A percentile compares a stretch with the other conserved stretches of the same genome.
Conservation (phyloP, 169 alveolate genomes). For the Babesia divergens region DNA sequence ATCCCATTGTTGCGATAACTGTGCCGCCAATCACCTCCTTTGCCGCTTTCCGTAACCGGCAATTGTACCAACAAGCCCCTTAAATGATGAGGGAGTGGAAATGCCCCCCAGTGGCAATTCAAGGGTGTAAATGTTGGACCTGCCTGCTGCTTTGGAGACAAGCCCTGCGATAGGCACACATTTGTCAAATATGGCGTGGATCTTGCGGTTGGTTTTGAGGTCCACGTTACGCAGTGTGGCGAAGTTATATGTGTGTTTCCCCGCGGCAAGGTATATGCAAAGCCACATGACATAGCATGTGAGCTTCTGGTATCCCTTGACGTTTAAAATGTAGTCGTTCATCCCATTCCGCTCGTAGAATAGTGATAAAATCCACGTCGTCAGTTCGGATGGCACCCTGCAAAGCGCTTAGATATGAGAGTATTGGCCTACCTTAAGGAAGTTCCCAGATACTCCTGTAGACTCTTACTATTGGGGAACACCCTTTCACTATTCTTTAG, state of each 20-base stretch:
- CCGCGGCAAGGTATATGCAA: slow-evolving; percentile 35
- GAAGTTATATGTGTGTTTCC: slow-evolving; percentile 44
- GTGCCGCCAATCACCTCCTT: slow-evolving; percentile 32
- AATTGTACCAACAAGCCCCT: not conserved
- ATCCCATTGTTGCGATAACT: too few relatives aligned
- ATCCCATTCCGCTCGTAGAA: slow-evolving; percentile 24
- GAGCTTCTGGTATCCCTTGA: slow-evolving; percentile 45
- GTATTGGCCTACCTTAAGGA: slow-evolving; percentile 1
- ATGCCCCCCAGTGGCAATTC: slow-evolving; percentile 16
- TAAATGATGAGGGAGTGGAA: not conserved
- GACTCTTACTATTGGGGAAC: slow-evolving; percentile 9
- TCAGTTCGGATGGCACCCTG: slow-evolving; percentile 18
- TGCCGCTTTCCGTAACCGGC: not conserved
- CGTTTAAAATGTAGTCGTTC: slow-evolving; percentile 1
- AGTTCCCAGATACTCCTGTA: slow-evolving; percentile 12
- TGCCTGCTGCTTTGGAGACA: not conserved
- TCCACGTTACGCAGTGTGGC: slow-evolving; percentile 38
- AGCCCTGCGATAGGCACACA: slow-evolving; percentile 48
- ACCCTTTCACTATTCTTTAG: slow-evolving; percentile 27
- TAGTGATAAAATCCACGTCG: not conserved
- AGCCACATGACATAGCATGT: slow-evolving; percentile 54
- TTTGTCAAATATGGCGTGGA: slow-evolving; percentile 18
- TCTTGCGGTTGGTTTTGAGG: slow-evolving; percentile 6
- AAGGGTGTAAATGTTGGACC: slow-evolving; percentile 31
- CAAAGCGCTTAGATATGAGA: not conserved